Evolutionary conservation across 768 basidiomycete species (phyloP).

Genomic region (Termitomyces sp.): DNA sequence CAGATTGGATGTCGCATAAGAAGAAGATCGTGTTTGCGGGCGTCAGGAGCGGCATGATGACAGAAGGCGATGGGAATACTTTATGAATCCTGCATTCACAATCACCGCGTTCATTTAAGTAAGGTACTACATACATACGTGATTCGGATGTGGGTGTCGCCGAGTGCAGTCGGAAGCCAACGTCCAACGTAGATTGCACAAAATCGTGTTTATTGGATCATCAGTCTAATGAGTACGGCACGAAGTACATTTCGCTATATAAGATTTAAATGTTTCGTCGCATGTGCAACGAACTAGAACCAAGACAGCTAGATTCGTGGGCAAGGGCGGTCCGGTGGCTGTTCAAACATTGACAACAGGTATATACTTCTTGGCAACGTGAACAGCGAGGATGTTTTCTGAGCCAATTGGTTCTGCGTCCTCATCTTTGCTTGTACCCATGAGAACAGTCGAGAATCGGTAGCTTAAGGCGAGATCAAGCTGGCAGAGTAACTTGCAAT

Average conservation of each 20-base stretch:
- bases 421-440: no score
- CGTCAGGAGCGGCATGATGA: conserved; percentile 15
- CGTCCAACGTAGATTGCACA: no score
- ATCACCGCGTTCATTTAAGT: no score
- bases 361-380: conserved; percentile 63
- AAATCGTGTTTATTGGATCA: no score
- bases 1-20: conserved; percentile 15
- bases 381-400: conserved; percentile 67
- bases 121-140: no score
- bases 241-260: no score
- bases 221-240: background rate
- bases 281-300: no score
- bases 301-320: conserved; percentile 19
- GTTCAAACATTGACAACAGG: conserved; percentile 68
- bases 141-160: no score
- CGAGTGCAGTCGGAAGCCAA: no score
- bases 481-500: conserved; percentile 33
- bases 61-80: background rate
- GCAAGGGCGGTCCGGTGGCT: conserved; percentile 63
- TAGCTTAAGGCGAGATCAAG: conserved; percentile 47
- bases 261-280: no score
- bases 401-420: no score
- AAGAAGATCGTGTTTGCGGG: conserved; percentile 15
- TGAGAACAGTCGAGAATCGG: conserved; percentile 40
- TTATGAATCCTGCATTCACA: no score